A percentile compares a stretch with the other conserved stretches of the same genome.
phyloP scores from a whole-genome alignment of 1,284 basidiomycete genomes.

The Leccinum griseonigrum region DNA sequence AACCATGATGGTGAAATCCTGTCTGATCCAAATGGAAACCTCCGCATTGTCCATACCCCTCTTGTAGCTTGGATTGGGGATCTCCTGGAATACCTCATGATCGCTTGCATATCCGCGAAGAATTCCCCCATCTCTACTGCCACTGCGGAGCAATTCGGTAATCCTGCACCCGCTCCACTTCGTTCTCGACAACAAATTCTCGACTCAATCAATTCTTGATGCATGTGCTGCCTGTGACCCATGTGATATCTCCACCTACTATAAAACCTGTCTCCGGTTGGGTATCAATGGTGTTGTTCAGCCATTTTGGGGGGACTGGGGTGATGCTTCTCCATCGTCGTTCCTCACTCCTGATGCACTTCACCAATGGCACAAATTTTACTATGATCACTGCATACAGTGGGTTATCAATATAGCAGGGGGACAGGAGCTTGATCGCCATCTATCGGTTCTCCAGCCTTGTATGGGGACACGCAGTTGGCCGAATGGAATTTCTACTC shows the following conservation, averaged over 20 bases:
- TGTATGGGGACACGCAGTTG: not conserved
- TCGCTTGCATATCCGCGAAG: not conserved
- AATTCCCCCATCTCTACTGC: not conserved
- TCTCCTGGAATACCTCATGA: not conserved
- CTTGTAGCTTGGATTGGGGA: not conserved
- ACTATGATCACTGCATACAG: not conserved
- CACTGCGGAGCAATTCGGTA: not conserved
- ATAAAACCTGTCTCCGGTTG: not conserved
- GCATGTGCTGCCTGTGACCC: not conserved
- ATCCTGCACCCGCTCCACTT: not conserved
- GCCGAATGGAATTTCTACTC: not conserved
- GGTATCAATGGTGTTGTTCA: not conserved
- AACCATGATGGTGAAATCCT: not conserved
- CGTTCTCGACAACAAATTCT: not conserved
- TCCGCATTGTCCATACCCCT: not conserved
- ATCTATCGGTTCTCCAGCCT: not conserved
- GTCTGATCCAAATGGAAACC: not conserved
- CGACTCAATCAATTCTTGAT: not conserved
- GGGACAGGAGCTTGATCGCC: not conserved
- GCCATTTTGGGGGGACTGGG: not conserved
- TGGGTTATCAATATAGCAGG: not conserved
- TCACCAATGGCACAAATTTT: not conserved
- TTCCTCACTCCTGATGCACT: not conserved
- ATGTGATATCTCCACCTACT: not conserved
- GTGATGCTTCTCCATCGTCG: not conserved